phyloP scores from a whole-genome alignment of 75 land plant genomes.

The Picea sitchensis region DNA sequence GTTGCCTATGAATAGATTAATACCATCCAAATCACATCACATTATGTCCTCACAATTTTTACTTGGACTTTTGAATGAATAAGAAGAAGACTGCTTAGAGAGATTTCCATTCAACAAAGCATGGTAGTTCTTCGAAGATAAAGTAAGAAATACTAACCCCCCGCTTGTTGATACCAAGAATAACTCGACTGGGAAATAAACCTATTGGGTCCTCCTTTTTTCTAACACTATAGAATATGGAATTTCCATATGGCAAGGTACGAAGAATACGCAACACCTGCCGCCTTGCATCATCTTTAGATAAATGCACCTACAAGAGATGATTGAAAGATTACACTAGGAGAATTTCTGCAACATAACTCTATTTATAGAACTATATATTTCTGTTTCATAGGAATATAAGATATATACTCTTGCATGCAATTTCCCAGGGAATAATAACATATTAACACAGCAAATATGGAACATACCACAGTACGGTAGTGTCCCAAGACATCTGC shows the following conservation, averaged over 20 bases:
- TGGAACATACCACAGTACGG: slow-evolving; percentile 20
- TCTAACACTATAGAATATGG: slow-evolving; percentile 22
- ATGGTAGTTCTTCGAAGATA: not conserved
- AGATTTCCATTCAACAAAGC: too few species aligned
- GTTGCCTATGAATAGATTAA: not conserved
- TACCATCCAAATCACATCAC: not conserved
- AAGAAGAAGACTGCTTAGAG: not conserved
- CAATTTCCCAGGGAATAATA: not conserved
- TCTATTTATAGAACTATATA: not conserved
- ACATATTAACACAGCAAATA: not conserved
- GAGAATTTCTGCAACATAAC: not conserved
- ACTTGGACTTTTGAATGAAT: not conserved
- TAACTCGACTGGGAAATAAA: slow-evolving; percentile 23
- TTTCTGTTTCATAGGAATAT: not conserved
- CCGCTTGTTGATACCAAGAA: slow-evolving; percentile 26
- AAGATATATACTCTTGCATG: not conserved
- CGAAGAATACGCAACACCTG: slow-evolving; percentile 14
- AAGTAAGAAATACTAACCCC: slow-evolving; percentile 18
- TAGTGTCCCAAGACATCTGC: slow-evolving; percentile 22
- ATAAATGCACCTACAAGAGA: slow-evolving; percentile 19
- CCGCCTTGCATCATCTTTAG: slow-evolving; percentile 28
- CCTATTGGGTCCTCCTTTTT: slow-evolving; percentile 31
- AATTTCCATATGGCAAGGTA: slow-evolving; percentile 23
- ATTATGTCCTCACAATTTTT: not conserved
- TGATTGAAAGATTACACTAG: not conserved